A percentile compares a stretch with the other conserved stretches of the same genome.
Evolutionary conservation across 352 stramenopile genomes (phyloP).

Genomic region (Peronospora belbahrii): DNA sequence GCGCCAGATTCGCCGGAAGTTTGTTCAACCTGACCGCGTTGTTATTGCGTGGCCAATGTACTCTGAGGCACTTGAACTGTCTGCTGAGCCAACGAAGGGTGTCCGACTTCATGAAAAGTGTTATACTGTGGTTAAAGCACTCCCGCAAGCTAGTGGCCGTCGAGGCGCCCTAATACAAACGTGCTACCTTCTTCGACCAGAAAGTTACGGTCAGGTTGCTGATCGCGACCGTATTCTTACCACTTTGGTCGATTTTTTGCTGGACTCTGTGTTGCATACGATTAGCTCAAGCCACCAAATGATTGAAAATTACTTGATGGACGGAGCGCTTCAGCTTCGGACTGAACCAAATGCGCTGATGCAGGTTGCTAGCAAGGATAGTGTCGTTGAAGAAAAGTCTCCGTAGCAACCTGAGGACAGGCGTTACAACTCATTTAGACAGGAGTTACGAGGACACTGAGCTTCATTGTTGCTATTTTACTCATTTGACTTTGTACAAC

Average conservation of each 20-base stretch:
- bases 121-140: constrained; percentile 55
- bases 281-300: constrained; percentile 64
- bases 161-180: constrained; percentile 55
- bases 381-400: constrained; percentile 5
- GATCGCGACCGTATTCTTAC: constrained; percentile 55
- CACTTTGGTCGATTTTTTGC: constrained; percentile 60
- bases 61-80: constrained; percentile 43
- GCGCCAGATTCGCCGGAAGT: constrained; percentile 46
- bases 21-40: constrained; percentile 42
- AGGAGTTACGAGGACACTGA: constrained; percentile 10
- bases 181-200: constrained; percentile 56
- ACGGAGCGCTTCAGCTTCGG: constrained; percentile 23
- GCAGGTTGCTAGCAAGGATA: constrained; percentile 10
- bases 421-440: background rate
- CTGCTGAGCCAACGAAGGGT: constrained; percentile 42
- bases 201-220: constrained; percentile 54
- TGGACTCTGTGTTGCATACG: constrained; percentile 48
- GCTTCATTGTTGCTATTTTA: background rate
- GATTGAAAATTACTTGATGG: constrained; percentile 61
- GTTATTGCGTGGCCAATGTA: constrained; percentile 54
- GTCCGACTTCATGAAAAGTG: constrained; percentile 49
- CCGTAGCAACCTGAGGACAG: constrained; percentile 4
- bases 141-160: constrained; percentile 25
- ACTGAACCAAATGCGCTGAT: constrained; percentile 11
- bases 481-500: constrained; percentile 16